phyloP scores from a whole-genome alignment of 768 basidiomycete genomes.

The Pseudohyphozyma bogoriensis region DNA sequence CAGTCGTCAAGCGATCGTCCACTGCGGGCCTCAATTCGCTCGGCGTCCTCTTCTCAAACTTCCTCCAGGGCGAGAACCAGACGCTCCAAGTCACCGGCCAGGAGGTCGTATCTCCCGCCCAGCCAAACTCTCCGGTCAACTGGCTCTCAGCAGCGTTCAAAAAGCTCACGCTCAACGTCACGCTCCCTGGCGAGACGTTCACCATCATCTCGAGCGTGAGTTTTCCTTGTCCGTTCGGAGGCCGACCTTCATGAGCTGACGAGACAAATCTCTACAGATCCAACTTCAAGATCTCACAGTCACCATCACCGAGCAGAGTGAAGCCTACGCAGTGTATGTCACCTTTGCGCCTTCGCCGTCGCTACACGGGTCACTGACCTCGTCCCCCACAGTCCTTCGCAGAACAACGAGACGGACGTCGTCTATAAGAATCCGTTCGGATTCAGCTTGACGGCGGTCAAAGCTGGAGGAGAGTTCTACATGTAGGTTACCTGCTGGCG shows the following conservation, averaged over 20 bases:
- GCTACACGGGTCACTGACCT: too few species aligned
- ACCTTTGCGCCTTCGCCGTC: too few species aligned
- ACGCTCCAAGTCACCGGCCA: conserved; percentile 53
- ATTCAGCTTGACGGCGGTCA: conserved; percentile 57
- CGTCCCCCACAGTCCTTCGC: background rate
- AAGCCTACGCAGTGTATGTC: conserved; percentile 43
- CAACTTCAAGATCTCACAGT: conserved; percentile 51
- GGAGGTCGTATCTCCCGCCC: conserved; percentile 52
- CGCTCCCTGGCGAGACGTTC: conserved; percentile 53
- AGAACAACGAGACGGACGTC: conserved; percentile 36
- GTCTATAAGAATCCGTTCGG: conserved; percentile 66
- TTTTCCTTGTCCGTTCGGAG: too few species aligned
- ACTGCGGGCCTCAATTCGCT: conserved; percentile 42
- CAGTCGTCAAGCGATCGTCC: conserved; percentile 10
- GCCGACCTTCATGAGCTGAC: background rate
- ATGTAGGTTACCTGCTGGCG: conserved; percentile 37
- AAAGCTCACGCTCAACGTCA: conserved; percentile 53
- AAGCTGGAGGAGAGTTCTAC: conserved; percentile 49
- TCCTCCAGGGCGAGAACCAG: conserved; percentile 54
- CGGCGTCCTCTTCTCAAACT: conserved; percentile 57
- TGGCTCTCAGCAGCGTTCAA: conserved; percentile 66
- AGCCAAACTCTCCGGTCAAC: conserved; percentile 38
- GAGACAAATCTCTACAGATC: conserved; percentile 37
- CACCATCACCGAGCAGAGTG: conserved; percentile 45
- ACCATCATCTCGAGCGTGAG: conserved; percentile 36